Conservation (phyloP, 768 basidiomycete species). For the Termitomyces sp. region DNA sequence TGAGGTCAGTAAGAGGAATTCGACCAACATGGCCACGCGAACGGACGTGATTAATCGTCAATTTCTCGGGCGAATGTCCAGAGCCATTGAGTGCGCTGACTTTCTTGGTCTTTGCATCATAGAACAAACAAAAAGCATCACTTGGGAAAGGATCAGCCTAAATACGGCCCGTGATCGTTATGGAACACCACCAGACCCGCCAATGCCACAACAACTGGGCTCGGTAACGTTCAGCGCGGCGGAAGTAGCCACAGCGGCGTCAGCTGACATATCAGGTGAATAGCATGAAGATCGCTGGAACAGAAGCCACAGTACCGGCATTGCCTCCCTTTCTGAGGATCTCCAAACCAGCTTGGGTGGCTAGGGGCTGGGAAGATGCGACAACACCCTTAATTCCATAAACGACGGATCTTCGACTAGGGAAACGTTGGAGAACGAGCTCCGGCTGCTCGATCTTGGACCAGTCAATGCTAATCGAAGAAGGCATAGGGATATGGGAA, state of each 20-base stretch:
- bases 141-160: conserved; percentile 26
- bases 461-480: conserved; percentile 39
- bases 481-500: conserved; percentile 20
- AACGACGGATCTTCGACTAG: conserved; percentile 82
- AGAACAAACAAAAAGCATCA: conserved; percentile 92
- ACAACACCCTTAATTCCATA: conserved; percentile 87
- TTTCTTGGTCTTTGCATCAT: conserved; percentile 72
- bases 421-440: conserved; percentile 60
- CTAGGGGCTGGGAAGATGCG: conserved; percentile 85
- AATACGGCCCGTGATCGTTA: conserved; percentile 9
- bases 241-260: conserved; percentile 91
- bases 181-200: conserved; percentile 50
- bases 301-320: conserved; percentile 56
- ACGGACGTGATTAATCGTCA: conserved; percentile 69
- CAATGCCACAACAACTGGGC: conserved; percentile 86
- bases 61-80: conserved; percentile 75
- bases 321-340: conserved; percentile 92
- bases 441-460: conserved; percentile 64
- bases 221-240: conserved; percentile 92
- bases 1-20: conserved; percentile 79
- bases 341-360: conserved; percentile 87
- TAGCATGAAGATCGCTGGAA: background rate
- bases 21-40: conserved; percentile 62
- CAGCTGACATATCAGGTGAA: conserved; percentile 40
- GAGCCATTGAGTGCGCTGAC: conserved; percentile 93